Evolutionary conservation across 2,329 filamentous ascomycete genomes (phyloP).

Genomic region (Claviceps sorghi): DNA sequence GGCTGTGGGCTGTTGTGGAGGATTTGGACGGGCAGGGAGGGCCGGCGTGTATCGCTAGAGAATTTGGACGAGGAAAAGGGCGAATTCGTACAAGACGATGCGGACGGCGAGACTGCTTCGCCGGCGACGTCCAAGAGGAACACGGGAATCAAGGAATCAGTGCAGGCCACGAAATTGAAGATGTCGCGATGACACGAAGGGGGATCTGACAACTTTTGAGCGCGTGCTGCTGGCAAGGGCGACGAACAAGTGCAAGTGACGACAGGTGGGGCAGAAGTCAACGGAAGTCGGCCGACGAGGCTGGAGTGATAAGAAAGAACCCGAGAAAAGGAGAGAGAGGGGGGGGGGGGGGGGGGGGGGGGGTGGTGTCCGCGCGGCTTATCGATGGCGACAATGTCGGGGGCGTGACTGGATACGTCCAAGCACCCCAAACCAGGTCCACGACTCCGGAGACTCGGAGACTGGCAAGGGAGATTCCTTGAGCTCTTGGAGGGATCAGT

Average conservation of each 20-base stretch:
- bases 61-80: not conserved
- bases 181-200: not conserved
- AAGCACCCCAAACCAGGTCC: no score
- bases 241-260: not conserved
- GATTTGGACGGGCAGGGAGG: constrained; percentile 2
- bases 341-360: no score
- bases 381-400: not conserved
- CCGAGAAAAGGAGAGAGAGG: no score
- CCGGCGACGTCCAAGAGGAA: not conserved
- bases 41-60: not conserved
- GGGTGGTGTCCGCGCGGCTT: not conserved
- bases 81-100: not conserved
- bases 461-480: not conserved
- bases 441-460: no score
- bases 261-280: not conserved
- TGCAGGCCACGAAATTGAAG: not conserved
- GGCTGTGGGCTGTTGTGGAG: constrained; percentile 1
- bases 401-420: not conserved
- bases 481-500: not conserved
- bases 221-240: not conserved
- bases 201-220: not conserved
- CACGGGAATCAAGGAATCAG: not conserved
- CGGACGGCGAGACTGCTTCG: not conserved
- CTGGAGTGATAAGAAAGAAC: not conserved
- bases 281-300: not conserved